Percentiles rank a stretch among this genome's conserved stretches.
Evolutionary conservation across 2,329 filamentous ascomycete species (phyloP).

Genomic region (Epicoccum sorghinum): DNA sequence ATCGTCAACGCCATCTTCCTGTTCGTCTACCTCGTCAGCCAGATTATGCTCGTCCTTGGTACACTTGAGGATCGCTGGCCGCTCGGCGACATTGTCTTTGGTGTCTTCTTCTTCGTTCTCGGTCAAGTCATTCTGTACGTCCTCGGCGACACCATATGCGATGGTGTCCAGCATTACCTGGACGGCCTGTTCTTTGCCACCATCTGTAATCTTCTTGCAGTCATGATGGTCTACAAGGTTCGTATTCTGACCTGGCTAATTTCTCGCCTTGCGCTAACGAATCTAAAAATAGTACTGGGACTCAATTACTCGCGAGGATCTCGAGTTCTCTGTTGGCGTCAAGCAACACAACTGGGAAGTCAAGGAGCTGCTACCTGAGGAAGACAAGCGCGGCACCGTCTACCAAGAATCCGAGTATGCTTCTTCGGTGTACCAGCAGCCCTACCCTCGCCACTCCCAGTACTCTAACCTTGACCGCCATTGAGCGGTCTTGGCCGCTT

Average conservation of each 20-base stretch:
- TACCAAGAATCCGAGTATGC: slow-evolving; percentile 71
- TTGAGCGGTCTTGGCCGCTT: slow-evolving; percentile 15
- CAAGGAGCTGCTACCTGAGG: slow-evolving; percentile 79
- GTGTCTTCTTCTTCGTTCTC: slow-evolving; percentile 86
- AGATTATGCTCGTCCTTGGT: slow-evolving; percentile 84
- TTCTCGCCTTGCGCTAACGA: slow-evolving; percentile 21
- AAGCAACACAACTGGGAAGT: slow-evolving; percentile 98
- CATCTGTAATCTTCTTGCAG: slow-evolving; percentile 87
- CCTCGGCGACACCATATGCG: slow-evolving; percentile 84
- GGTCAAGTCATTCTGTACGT: slow-evolving; percentile 94
- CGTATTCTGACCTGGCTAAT: slow-evolving; percentile 21
- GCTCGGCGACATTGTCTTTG: slow-evolving; percentile 87
- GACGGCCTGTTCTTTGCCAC: slow-evolving; percentile 95
- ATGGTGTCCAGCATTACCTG: slow-evolving; percentile 84
- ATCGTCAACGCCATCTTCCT: slow-evolving; percentile 87
- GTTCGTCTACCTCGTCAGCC: slow-evolving; percentile 83
- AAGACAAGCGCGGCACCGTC: slow-evolving; percentile 78
- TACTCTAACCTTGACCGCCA: slow-evolving; percentile 44
- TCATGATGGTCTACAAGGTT: slow-evolving; percentile 99
- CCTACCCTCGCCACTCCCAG: slow-evolving; percentile 41
- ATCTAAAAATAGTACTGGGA: slow-evolving; percentile 81
- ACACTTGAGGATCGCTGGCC: slow-evolving; percentile 97
- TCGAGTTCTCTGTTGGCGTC: slow-evolving; percentile 96
- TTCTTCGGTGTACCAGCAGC: slow-evolving; percentile 52
- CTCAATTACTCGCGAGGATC: slow-evolving; percentile 96